A percentile compares a stretch with the other conserved stretches of the same genome.
Evolutionary conservation across 805 yeast genomes (phyloP).

Genomic region (Kodamaea neixiangensis): DNA sequence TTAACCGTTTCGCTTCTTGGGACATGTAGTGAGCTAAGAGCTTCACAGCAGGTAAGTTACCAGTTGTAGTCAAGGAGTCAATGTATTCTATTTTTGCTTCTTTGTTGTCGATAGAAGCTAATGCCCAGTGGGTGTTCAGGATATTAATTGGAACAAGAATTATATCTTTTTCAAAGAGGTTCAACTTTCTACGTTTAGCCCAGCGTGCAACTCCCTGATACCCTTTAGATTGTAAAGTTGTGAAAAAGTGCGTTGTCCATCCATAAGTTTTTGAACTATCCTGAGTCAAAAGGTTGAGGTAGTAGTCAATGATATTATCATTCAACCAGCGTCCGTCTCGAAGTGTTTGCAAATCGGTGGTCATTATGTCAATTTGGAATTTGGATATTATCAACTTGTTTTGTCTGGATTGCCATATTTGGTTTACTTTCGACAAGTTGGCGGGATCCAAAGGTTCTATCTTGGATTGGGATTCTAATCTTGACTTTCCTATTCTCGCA

Average conservation of each 20-base stretch:
- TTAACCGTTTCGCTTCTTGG: slow-evolving; percentile 62
- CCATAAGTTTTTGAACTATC: slow-evolving; percentile 51
- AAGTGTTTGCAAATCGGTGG: slow-evolving; percentile 71
- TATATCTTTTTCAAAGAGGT: slow-evolving; percentile 62
- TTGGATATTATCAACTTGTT: slow-evolving; percentile 30
- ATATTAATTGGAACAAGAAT: slow-evolving; percentile 86
- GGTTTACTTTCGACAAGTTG: slow-evolving; percentile 35
- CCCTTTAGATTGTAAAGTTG: slow-evolving; percentile 70
- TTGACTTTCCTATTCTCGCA: slow-evolving; percentile 6
- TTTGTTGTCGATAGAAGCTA: slow-evolving; percentile 72
- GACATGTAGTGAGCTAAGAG: slow-evolving; percentile 61
- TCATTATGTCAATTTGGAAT: slow-evolving; percentile 58
- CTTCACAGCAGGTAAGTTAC: slow-evolving; percentile 44
- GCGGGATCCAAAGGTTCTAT: slow-evolving; percentile 25
- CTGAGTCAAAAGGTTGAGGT: slow-evolving; percentile 55
- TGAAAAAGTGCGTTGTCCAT: slow-evolving; percentile 87
- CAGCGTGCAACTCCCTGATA: slow-evolving; percentile 80
- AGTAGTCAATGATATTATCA: slow-evolving; percentile 87
- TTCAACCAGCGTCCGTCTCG: slow-evolving; percentile 80
- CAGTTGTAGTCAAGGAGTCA: slow-evolving; percentile 67
- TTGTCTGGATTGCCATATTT: slow-evolving; percentile 29
- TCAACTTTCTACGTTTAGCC: slow-evolving; percentile 75
- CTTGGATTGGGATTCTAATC: slow-evolving; percentile 8
- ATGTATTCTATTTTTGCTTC: slow-evolving; percentile 62
- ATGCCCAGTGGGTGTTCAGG: slow-evolving; percentile 87